Evolutionary conservation across 2,329 filamentous ascomycete species (phyloP), one percentile per base, ranked within the genome.

Genomic region (Pyricularia pennisetigena): DNA sequence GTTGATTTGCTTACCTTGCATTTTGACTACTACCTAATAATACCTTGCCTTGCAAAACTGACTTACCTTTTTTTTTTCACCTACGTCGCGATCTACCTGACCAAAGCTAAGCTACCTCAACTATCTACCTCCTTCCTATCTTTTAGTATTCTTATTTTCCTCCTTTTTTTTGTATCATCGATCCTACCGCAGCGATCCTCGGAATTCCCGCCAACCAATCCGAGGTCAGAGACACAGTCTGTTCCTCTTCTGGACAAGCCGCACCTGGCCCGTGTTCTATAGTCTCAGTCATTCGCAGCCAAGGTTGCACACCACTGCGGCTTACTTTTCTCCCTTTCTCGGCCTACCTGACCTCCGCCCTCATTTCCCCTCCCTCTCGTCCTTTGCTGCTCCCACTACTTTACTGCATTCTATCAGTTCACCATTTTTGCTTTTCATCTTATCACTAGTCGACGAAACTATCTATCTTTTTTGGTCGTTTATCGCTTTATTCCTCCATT

Each of bases 231-330:
- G 57, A 61, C 57, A 61, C 57, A 26, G 57, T 12, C 57, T 61
- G 57, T 61, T 26, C 57, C 57, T 61, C 24, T 61, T 61, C 57
- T 61, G 57, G 57, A 61, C 24, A 61, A 61, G 57, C 57, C 57
- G 57, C 57, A 61, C 57, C 57, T 61, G 57, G 57, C 57, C 57
- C 57, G 57, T 61, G 57, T 61, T 49, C 57, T 61, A 61, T 61
- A 61, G 57, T 61, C 57, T 61, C 57, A 61, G 57, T 61, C 57
- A 61, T 24, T 61, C 57, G 57, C 57, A 61, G 57, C 57, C 57
- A 61, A 61, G 57, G n/a, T 61, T 26, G 41, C 41, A 49, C 41
- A 49, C 41, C 41, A 49, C 41, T 49, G 41, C 41, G 4, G 57
- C 57, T 61, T 61, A 61, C 57, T 61, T 61, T 61, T 61, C 57